Base-by-base conservation (phyloP, 768 basidiomycete species). In the Pholiota molesta region DNA sequence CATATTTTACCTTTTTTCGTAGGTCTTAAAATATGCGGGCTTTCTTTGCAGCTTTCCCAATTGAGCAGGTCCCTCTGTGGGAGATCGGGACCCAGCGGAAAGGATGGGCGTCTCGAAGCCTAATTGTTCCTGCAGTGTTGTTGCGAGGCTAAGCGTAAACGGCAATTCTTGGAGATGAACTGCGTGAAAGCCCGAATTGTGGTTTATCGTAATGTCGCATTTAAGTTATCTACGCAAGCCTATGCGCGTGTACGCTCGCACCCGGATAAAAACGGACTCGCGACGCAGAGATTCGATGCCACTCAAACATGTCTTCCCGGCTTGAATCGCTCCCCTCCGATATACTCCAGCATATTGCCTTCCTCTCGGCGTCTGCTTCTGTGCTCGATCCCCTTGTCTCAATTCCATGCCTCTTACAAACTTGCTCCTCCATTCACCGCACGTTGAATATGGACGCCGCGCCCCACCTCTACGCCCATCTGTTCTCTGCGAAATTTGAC, bases 391-490 rank as follows among this genome's bases (percentile, higher is more conserved):
- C 83, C 11, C 84, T 81, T 13, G 70, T 64, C 40, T 69, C 75
- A 49, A 70, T 90, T 61, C 68, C 78, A 33, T 68, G 72, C 9
- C 75, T 90, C 37, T 68, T 83, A 53, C 70, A 81, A 60, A 81
- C 83, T 19, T 81, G 74, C 61, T 80, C 80, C 0, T 68, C 73
- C 2, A 65, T 88, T 26, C 72, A 86, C 55, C 69, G 70, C 40
- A 72, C 76, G 8, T 78, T 90, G 31, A 76, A 76, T 61, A 60
- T 80, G 49, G 68, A 68, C 19, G 61, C 73, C 29, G 79, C 80
- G 47, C 84, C 88, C 2, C 80, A 85, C 60, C 77, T 88, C 47
- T 87, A 86, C 67, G 85, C 86, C 40, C 73, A 74, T 63, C 77
- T 88, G 14, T 89, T 84, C 69, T 75, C 74, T 9, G 69, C 70